These are phyloP conservation scores for Pseudonectria foliicola DNA, from an alignment of 2,329 filamentous ascomycete species.

Conservation along the genomic window DNA sequence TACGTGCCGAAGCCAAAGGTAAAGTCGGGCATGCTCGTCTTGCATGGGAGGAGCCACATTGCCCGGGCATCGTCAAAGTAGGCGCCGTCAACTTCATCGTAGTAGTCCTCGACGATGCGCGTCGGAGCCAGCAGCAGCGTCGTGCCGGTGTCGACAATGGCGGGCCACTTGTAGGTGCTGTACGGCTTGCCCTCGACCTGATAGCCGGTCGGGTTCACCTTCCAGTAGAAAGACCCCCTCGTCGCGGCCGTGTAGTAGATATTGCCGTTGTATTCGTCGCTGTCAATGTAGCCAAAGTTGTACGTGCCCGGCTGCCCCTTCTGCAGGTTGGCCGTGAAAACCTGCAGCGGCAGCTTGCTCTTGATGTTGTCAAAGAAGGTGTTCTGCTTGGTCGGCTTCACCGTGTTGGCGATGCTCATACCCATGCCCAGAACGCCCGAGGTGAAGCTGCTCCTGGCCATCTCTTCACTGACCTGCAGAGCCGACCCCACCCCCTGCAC, in stretches of 20 bases:
- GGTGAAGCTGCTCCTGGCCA: slow-evolving; percentile 27
- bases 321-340: slow-evolving; percentile 32
- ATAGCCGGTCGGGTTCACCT: slow-evolving; percentile 50
- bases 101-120: slow-evolving; percentile 50
- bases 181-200: slow-evolving; percentile 34
- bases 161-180: slow-evolving; percentile 30
- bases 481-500: slow-evolving; percentile 61
- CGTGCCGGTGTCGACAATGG: slow-evolving; percentile 66
- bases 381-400: slow-evolving; percentile 23
- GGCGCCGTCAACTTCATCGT: slow-evolving; percentile 47
- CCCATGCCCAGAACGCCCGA: slow-evolving; percentile 31
- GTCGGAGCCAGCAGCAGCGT: slow-evolving; percentile 55
- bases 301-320: slow-evolving; percentile 28
- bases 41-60: slow-evolving; percentile 54
- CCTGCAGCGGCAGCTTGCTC: slow-evolving; percentile 18
- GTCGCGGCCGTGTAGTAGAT: slow-evolving; percentile 50
- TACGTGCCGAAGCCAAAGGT: slow-evolving; percentile 28
- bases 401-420: slow-evolving; percentile 26
- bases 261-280: slow-evolving; percentile 46
- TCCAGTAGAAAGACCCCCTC: slow-evolving; percentile 52
- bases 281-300: slow-evolving; percentile 46
- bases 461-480: slow-evolving; percentile 42
- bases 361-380: slow-evolving; percentile 32
- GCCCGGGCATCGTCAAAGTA: slow-evolving; percentile 36
- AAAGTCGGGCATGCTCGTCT: slow-evolving; percentile 38